Conservation (phyloP, 352 stramenopile species). For the Aphanomyces astaci region DNA sequence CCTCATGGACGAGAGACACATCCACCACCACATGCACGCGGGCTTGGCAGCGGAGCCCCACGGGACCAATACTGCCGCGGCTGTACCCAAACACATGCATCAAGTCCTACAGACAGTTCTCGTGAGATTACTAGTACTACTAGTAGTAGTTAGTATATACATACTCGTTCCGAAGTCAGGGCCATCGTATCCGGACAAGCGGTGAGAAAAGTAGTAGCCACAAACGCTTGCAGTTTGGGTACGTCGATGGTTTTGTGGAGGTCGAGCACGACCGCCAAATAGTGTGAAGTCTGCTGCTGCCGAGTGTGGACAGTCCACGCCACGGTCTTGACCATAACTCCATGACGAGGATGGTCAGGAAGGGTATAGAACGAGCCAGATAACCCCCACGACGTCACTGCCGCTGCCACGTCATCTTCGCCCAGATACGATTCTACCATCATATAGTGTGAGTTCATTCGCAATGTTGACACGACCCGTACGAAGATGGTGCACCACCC, state of each 20-base stretch:
- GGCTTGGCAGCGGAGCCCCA: conserved; percentile 47
- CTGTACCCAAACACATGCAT: conserved; percentile 57
- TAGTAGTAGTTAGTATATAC: not conserved
- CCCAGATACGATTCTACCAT: not conserved
- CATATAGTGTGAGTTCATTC: not conserved
- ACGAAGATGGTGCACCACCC: not conserved
- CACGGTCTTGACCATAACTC: conserved; percentile 55
- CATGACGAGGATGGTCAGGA: not conserved
- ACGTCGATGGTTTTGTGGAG: conserved; percentile 51
- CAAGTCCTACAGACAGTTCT: conserved; percentile 34
- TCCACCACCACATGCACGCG: conserved; percentile 51
- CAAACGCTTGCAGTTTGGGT: conserved; percentile 27
- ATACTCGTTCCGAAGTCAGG: conserved; percentile 2
- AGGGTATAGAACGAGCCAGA: not conserved
- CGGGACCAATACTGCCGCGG: conserved; percentile 49
- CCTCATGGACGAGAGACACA: conserved; percentile 25
- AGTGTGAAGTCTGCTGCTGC: conserved; percentile 8
- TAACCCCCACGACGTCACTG: not conserved
- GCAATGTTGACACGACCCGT: not conserved
- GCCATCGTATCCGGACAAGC: conserved; percentile 42
- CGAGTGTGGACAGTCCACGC: conserved; percentile 32
- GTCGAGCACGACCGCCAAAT: conserved; percentile 44
- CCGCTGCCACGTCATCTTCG: not conserved
- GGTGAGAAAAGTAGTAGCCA: too few relatives aligned
- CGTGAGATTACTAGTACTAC: too few relatives aligned